Base-by-base conservation (phyloP, 805 yeast species). In the Jamesozyma rosinii region DNA sequence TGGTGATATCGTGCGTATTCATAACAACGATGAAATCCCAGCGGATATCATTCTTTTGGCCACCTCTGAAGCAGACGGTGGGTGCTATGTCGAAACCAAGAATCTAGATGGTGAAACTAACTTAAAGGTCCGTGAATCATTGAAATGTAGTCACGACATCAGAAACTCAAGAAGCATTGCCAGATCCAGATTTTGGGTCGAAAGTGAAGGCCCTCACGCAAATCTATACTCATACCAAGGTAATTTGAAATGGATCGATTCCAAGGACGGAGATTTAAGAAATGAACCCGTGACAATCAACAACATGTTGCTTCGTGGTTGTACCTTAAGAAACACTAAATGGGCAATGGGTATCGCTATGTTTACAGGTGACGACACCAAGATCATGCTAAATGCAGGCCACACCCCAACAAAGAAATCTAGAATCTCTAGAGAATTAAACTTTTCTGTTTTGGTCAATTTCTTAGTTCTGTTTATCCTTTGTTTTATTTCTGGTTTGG, bases 31-130 rank as follows among this genome's bases (percentile, higher is more conserved):
- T 56, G 90, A 83, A 64, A 72, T 82, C 5, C 94, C 94, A 1
- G 88, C 90, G 1, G 94, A 83, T 62, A 59, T 79, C 13, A 68
- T 82, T 38, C 60, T 83, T 29, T 56, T 83, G 6, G 69, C 87
- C 4, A 71, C 88, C 2, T 76, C 85, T 27, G 87, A 81, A 55
- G 61, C 70, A 1, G 86, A 82, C 51, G 81, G 81, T 40, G 75
- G 74, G 40, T 82, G 89, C 63, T 83, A 77, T 51, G 77, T 83
- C 26, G 94, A 83, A 61, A 84, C 94, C 0, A 83, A 83, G 55
- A 83, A 83, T 61, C 69, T 84, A 51, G 94, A 84, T 63, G 94
- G 94, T 62, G 83, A 77, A 57, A 77, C 92, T 1, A 84, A 83
- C 52, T 66, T 84, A 61, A 84, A 84, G 63, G 83, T 80, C 34